Evolutionary conservation across 768 basidiomycete genomes (phyloP).

Genomic region (Termitomyces sp.): DNA sequence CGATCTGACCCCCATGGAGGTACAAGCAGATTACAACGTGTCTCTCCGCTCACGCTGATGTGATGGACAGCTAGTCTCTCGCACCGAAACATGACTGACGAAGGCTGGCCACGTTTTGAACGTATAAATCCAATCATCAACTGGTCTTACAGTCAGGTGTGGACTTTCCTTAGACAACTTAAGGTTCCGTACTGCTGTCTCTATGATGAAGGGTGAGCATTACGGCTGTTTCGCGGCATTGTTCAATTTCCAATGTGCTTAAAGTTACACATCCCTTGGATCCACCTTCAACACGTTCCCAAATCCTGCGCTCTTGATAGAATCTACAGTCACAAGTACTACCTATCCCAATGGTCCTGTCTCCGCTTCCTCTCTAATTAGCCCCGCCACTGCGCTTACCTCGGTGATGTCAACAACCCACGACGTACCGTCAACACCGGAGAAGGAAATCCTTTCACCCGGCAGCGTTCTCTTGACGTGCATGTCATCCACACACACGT

Average conservation of each 20-base stretch:
- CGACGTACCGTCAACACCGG: slow-evolving; percentile 3
- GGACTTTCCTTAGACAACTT: slow-evolving; percentile 74
- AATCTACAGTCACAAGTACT: slow-evolving; percentile 11
- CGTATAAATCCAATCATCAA: slow-evolving; percentile 95
- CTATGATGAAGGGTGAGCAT: slow-evolving; percentile 84
- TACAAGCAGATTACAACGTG: slow-evolving; percentile 28
- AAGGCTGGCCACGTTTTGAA: slow-evolving; percentile 84
- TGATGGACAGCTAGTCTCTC: slow-evolving; percentile 54
- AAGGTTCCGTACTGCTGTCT: slow-evolving; percentile 81
- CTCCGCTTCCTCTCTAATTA: slow-evolving; percentile 18
- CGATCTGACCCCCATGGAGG: slow-evolving; percentile 92
- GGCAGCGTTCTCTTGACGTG: slow-evolving; percentile 22
- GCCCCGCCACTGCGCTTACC: slow-evolving; percentile 17
- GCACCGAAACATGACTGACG: slow-evolving; percentile 75
- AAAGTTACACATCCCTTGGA: slow-evolving; percentile 94
- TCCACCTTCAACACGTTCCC: slow-evolving; percentile 93
- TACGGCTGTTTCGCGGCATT: background rate
- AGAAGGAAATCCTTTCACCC: slow-evolving; percentile 17
- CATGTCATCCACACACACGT: slow-evolving; percentile 24
- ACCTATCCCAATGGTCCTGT: slow-evolving; percentile 9
- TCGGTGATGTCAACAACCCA: slow-evolving; percentile 21
- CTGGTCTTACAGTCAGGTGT: slow-evolving; percentile 88
- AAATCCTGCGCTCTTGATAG: slow-evolving; percentile 74
- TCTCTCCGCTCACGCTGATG: background rate
- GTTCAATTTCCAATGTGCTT: background rate